These are phyloP conservation scores for Fusarium sp. DNA, from an alignment of 2,329 filamentous ascomycete genomes.

Conservation along the genomic window DNA sequence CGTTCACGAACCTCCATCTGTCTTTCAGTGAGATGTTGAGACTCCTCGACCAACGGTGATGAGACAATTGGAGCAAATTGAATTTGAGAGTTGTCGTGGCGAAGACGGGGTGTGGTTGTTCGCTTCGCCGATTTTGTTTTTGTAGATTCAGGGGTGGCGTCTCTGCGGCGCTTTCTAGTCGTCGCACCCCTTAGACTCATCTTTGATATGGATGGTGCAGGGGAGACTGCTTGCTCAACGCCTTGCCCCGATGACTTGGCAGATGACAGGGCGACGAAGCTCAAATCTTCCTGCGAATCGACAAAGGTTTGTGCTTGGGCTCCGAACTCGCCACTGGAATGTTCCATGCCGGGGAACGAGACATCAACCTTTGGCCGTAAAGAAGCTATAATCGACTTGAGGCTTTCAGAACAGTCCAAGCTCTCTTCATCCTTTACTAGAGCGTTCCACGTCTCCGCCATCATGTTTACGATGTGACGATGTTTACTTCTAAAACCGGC, in stretches of 20 bases:
- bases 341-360: slow-evolving; percentile 58
- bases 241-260: slow-evolving; percentile 47
- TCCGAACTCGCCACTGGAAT: slow-evolving; percentile 53
- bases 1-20: slow-evolving; percentile 82
- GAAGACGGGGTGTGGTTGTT: slow-evolving; percentile 63
- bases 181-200: slow-evolving; percentile 37
- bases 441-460: slow-evolving; percentile 73
- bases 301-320: slow-evolving; percentile 57
- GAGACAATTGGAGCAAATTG: slow-evolving; percentile 78
- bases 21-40: slow-evolving; percentile 80
- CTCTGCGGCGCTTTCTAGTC: slow-evolving; percentile 46
- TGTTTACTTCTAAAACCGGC: slow-evolving; percentile 70
- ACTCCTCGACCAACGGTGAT: slow-evolving; percentile 65
- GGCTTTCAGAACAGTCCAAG: slow-evolving; percentile 71
- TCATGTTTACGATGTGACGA: slow-evolving; percentile 62
- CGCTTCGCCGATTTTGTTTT: slow-evolving; percentile 44
- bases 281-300: slow-evolving; percentile 62
- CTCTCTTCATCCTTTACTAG: slow-evolving; percentile 71
- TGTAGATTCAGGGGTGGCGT: slow-evolving; percentile 44
- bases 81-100: slow-evolving; percentile 86
- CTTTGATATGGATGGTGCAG: slow-evolving; percentile 29
- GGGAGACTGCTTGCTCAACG: slow-evolving; percentile 24
- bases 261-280: slow-evolving; percentile 48
- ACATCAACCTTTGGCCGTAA: slow-evolving; percentile 66
- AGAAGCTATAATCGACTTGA: slow-evolving; percentile 72